A percentile compares a stretch with the other conserved stretches of the same genome.
phyloP scores from a whole-genome alignment of 176 grass and related monocot species.

The Juncus inflexus region DNA sequence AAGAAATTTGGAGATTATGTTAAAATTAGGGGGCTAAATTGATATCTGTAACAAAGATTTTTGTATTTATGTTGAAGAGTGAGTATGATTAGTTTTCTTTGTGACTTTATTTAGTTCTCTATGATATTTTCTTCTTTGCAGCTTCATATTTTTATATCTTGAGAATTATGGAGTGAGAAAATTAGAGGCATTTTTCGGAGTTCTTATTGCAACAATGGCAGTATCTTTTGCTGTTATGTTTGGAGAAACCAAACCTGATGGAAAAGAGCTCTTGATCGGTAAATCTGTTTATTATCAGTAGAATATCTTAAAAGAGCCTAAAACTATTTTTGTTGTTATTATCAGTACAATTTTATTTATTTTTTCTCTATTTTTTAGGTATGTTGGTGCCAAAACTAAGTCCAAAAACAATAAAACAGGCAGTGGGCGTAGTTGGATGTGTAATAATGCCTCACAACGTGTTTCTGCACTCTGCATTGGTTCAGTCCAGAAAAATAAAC shows the following conservation, averaged over 20 bases:
- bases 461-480: slow-evolving; percentile 83
- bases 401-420: slow-evolving; percentile 72
- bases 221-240: slow-evolving; percentile 89
- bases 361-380: slow-evolving; percentile 42
- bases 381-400: slow-evolving; percentile 72
- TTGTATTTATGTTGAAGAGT: background rate
- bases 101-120: slow-evolving; percentile 21
- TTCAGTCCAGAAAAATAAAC: slow-evolving; percentile 80
- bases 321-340: background rate
- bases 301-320: background rate
- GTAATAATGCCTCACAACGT: slow-evolving; percentile 93
- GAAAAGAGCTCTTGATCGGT: slow-evolving; percentile 90
- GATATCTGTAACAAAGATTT: too few species aligned
- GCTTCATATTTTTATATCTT: slow-evolving; percentile 93
- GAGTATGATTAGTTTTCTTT: background rate
- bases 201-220: slow-evolving; percentile 79
- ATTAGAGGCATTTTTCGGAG: slow-evolving; percentile 88
- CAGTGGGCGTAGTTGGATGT: slow-evolving; percentile 83
- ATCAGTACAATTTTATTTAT: background rate
- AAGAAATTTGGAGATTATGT: too few species aligned
- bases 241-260: slow-evolving; percentile 78
- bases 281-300: slow-evolving; percentile 5
- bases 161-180: slow-evolving; percentile 97
- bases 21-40: too few species aligned
- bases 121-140: slow-evolving; percentile 41